These are phyloP conservation scores for Bacterosira constricta DNA, from an alignment of 108 stramenopile genomes.

Conservation along the genomic window DNA sequence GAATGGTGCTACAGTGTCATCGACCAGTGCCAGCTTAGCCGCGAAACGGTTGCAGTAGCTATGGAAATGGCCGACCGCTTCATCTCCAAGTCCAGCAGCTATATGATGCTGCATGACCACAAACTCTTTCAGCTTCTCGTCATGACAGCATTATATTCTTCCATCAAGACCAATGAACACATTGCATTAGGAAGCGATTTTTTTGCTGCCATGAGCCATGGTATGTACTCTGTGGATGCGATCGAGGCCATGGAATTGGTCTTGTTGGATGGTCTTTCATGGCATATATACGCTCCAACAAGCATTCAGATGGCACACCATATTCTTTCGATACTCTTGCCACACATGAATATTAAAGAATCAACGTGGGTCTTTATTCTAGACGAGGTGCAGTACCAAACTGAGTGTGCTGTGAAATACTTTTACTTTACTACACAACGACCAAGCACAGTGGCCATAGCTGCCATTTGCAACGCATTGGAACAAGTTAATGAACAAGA, in stretches of 20 bases:
- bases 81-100: constrained; percentile 7
- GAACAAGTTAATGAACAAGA: not conserved
- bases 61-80: constrained; percentile 28
- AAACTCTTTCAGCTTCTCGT: constrained; percentile 57
- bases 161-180: constrained; percentile 62
- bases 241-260: constrained; percentile 62
- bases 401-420: constrained; percentile 40
- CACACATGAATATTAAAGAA: not conserved
- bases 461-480: constrained; percentile 46
- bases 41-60: constrained; percentile 15
- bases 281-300: constrained; percentile 40
- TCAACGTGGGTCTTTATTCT: constrained; percentile 13
- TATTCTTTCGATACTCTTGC: constrained; percentile 19
- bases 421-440: constrained; percentile 15
- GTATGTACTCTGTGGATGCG: constrained; percentile 46
- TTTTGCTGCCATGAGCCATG: constrained; percentile 55
- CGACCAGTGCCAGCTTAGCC: constrained; percentile 10
- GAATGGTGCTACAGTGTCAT: constrained; percentile 30
- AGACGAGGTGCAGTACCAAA: constrained; percentile 36
- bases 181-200: constrained; percentile 50
- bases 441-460: constrained; percentile 40
- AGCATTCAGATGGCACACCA: constrained; percentile 20
- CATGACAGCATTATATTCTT: constrained; percentile 58
- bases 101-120: constrained; percentile 18
- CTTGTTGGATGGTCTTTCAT: constrained; percentile 42